Base-by-base conservation (phyloP, 176 grass and related monocot species). In the Triticum urartu region DNA sequence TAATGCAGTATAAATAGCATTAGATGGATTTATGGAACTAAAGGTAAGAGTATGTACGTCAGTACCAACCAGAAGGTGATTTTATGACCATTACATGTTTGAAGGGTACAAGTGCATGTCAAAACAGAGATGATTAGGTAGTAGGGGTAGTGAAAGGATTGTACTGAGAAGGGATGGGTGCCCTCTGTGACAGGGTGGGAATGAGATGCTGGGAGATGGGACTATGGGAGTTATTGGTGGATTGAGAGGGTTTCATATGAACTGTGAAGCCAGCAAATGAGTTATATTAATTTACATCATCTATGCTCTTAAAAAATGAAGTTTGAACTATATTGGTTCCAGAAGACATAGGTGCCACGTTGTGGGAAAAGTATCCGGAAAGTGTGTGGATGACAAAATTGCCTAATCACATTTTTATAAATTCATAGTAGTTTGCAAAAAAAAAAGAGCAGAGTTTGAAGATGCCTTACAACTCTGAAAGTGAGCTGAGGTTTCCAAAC, bases 401-500 rank as follows among this genome's bases (percentile, higher is more conserved):
- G 12, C 11, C 4, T 59, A 68, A 30, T 80, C 67, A 64, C 4
- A 50, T 72, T 72, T n/a, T 72, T 66, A 32, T 14, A 87, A 30
- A 3, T 73, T 18, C 6, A 73, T 28, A 62, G 28, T 48, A 61
- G 50, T 50, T 85, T 48, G 30, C 36, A 82, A 82, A 52, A 26
- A 82, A 26, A 34, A 36, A 85, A 82, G 50, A 65, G 77, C 81
- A 71, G 73, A 68, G 78, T 76, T 79, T 34, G 59, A 28, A 67
- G 83, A 79, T 64, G 75, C 54, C 97, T 99, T 91, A 99, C 97
- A 97, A 62, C 54, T 94, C 89, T 72, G 92, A 94, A 50, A 99
- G 90, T 82, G 81, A 81, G 77, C 72, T 90, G 64, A 97, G 90
- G 78, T 79, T 92, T 89, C 64, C 40, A 88, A 99, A 99, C 15